A percentile compares a stretch with the other conserved stretches of the same genome.
Evolutionary conservation across 1,139 yeast species (phyloP).

Genomic region (Meyerozyma guilliermondii): DNA sequence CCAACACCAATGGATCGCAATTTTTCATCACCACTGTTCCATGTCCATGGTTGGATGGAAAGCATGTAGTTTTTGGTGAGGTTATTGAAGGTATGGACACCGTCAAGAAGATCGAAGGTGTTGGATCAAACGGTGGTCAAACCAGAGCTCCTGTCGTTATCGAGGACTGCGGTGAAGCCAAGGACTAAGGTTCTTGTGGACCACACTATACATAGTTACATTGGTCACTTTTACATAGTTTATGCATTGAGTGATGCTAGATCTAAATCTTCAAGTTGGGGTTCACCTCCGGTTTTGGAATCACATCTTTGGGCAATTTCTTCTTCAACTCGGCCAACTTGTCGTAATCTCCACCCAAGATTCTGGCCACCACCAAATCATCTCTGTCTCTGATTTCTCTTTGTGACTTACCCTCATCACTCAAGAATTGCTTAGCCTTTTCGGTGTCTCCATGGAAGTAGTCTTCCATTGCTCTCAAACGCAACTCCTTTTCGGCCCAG

Average conservation of each 20-base stretch:
- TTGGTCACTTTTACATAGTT: background rate
- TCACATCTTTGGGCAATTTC: constrained; percentile 38
- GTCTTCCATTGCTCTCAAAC: constrained; percentile 72
- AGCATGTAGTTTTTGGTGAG: constrained; percentile 40
- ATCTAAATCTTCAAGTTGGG: constrained; percentile 29
- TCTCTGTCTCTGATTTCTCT: constrained; percentile 68
- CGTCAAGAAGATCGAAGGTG: constrained; percentile 32
- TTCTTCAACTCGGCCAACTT: constrained; percentile 67
- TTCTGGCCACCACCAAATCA: constrained; percentile 75
- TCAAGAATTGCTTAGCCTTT: constrained; percentile 52
- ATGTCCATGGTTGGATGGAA: constrained; percentile 40
- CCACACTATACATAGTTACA: background rate
- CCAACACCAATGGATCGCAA: constrained; percentile 40
- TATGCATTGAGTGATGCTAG: constrained; percentile 4
- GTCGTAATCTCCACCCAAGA: constrained; percentile 82
- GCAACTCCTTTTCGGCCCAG: constrained; percentile 83
- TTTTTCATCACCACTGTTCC: constrained; percentile 41
- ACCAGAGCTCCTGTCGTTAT: constrained; percentile 26
- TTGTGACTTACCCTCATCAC: constrained; percentile 51
- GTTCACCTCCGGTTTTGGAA: constrained; percentile 32
- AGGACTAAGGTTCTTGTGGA: constrained; percentile 7
- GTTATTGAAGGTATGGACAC: constrained; percentile 36
- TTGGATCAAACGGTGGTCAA: constrained; percentile 28
- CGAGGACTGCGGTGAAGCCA: constrained; percentile 35
- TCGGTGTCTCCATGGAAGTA: constrained; percentile 58